Conservation (phyloP, 2,329 filamentous ascomycete genomes). For the Diaporthe batatas region DNA sequence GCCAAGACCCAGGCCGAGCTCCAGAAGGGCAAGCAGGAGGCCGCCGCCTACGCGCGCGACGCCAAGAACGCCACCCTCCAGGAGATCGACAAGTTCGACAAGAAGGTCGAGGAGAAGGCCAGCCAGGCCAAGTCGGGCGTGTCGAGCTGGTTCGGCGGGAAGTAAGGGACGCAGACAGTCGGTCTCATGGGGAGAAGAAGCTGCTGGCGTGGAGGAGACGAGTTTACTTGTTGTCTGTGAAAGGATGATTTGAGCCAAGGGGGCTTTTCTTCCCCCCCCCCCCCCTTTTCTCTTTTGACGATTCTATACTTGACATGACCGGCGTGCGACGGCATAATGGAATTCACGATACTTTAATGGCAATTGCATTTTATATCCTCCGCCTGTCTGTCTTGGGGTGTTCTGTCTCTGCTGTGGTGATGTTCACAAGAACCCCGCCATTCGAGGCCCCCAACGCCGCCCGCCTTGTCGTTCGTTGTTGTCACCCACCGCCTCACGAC, state of each 20-base stretch:
- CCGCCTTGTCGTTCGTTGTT: background rate
- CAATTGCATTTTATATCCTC: slow-evolving; percentile 1
- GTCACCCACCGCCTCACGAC: too few relatives aligned
- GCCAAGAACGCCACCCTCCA: slow-evolving; percentile 74
- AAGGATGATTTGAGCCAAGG: too few relatives aligned
- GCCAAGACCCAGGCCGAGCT: slow-evolving; percentile 74
- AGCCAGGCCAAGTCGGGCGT: slow-evolving; percentile 86
- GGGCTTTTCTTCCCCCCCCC: background rate
- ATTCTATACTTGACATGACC: slow-evolving; percentile 32
- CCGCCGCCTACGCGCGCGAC: slow-evolving; percentile 72
- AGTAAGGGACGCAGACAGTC: slow-evolving; percentile 49
- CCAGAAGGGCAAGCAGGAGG: slow-evolving; percentile 70
- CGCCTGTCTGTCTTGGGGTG: background rate
- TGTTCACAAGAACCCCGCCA: too few relatives aligned
- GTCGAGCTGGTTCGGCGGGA: slow-evolving; percentile 86
- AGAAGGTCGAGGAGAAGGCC: slow-evolving; percentile 82
- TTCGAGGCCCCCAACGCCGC: too few relatives aligned
- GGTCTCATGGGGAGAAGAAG: background rate
- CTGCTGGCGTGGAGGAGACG: background rate
- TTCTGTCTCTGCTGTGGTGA: background rate
- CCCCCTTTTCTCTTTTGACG: background rate
- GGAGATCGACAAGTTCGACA: slow-evolving; percentile 86
- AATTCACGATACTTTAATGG: slow-evolving; percentile 19
- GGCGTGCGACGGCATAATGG: slow-evolving; percentile 29
- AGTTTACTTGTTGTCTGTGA: too few relatives aligned